phyloP scores from a whole-genome alignment of 139 green algal genomes.

The Nannochloris sp. region DNA sequence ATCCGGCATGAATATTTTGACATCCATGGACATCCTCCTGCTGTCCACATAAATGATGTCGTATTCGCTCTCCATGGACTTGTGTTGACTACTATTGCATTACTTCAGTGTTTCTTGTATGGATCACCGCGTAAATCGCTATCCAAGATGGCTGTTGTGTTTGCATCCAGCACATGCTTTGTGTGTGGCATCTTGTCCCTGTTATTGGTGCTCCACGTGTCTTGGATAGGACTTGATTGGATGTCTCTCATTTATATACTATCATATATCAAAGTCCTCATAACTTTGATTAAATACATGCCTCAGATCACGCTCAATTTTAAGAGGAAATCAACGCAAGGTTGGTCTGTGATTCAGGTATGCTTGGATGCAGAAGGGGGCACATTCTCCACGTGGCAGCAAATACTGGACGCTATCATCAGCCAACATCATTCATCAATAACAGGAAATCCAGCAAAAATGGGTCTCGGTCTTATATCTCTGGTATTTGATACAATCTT shows the following conservation, averaged over 20 bases:
- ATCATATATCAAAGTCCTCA: constrained; percentile 42
- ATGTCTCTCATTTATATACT: constrained; percentile 44
- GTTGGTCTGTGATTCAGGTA: constrained; percentile 34
- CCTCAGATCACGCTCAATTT: constrained; percentile 48
- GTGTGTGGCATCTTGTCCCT: not conserved
- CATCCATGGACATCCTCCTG: constrained; percentile 24
- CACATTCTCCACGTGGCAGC: constrained; percentile 37
- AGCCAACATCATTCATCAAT: constrained; percentile 27
- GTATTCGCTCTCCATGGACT: constrained; percentile 46
- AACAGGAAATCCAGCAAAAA: constrained; percentile 50
- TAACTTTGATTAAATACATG: constrained; percentile 56
- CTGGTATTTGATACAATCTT: constrained; percentile 56
- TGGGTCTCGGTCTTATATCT: constrained; percentile 43
- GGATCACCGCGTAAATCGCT: not conserved
- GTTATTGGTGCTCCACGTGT: not conserved
- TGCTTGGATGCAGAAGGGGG: constrained; percentile 55
- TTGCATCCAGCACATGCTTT: constrained; percentile 3
- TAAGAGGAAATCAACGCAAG: constrained; percentile 31
- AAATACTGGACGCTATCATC: constrained; percentile 28
- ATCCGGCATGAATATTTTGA: constrained; percentile 39
- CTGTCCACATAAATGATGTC: constrained; percentile 55
- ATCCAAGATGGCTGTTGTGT: not conserved
- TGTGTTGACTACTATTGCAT: constrained; percentile 10
- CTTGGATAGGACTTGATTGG: constrained; percentile 5
- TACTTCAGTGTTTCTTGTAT: constrained; percentile 30